A percentile compares a stretch with the other conserved stretches of the same genome.
Conservation (phyloP, 176 grass and related monocot species). For the Guadua angustifolia region DNA sequence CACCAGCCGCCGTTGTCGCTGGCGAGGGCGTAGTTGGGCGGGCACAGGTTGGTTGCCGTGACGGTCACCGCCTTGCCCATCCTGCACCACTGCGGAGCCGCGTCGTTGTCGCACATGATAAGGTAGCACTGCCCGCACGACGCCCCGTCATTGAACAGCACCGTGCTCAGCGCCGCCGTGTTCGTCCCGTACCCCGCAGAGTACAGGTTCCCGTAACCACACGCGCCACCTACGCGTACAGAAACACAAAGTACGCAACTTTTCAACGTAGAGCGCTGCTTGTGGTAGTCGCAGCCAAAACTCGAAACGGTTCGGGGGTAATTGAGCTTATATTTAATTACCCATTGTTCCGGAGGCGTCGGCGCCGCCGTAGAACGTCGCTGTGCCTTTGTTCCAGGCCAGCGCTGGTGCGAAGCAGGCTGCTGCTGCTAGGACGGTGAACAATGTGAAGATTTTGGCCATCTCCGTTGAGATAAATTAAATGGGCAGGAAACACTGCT, state of each 20-base stretch:
- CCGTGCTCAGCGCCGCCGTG: conserved; percentile 86
- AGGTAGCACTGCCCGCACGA: conserved; percentile 68
- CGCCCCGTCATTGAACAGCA: conserved; percentile 67
- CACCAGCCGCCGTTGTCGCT: background rate
- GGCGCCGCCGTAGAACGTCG: conserved; percentile 39
- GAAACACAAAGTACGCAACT: too few relatives aligned
- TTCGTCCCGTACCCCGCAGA: conserved; percentile 69
- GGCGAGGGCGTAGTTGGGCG: conserved; percentile 57
- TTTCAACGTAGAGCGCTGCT: too few relatives aligned
- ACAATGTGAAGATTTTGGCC: background rate
- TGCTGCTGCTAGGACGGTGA: background rate
- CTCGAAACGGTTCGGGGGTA: too few relatives aligned
- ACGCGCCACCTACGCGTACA: conserved; percentile 16
- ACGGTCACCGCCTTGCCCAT: conserved; percentile 44
- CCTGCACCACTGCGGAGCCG: conserved; percentile 33
- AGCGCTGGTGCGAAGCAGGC: background rate
- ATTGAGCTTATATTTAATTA: background rate
- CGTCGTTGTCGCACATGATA: conserved; percentile 44
- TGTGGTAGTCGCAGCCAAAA: too few relatives aligned
- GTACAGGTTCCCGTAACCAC: too few relatives aligned
- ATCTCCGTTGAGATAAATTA: background rate
- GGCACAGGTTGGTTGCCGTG: conserved; percentile 85
- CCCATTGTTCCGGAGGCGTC: conserved; percentile 38
- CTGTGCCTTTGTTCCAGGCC: conserved; percentile 18
- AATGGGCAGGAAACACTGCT: background rate